Conservation (phyloP, 2,329 filamentous ascomycete genomes). For the Stemphylium vesicarium region DNA sequence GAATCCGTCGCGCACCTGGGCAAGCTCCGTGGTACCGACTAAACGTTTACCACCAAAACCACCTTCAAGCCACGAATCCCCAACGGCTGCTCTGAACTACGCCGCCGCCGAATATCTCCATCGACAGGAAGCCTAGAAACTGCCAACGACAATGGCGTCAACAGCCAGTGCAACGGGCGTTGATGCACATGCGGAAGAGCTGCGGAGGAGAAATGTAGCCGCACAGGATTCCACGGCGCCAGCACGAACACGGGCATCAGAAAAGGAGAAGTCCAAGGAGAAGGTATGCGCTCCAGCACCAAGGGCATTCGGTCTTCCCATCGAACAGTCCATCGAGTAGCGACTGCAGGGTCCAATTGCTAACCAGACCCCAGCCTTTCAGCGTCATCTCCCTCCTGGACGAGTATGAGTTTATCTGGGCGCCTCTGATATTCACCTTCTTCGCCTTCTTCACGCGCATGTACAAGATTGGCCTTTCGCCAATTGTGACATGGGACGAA, state of each 20-base stretch:
- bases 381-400: slow-evolving; percentile 68
- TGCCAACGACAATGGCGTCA: slow-evolving; percentile 34
- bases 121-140: neutral
- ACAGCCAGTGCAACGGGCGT: slow-evolving; percentile 48
- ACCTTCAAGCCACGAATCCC: slow-evolving; percentile 23
- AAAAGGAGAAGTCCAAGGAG: slow-evolving; percentile 56
- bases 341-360: slow-evolving; percentile 9
- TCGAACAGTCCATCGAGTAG: neutral
- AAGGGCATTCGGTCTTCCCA: slow-evolving; percentile 8
- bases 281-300: slow-evolving; percentile 46
- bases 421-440: slow-evolving; percentile 68
- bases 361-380: slow-evolving; percentile 48
- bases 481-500: slow-evolving; percentile 79
- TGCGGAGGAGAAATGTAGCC: slow-evolving; percentile 55
- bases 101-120: neutral
- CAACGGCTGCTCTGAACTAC: slow-evolving; percentile 7
- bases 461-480: slow-evolving; percentile 71
- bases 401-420: slow-evolving; percentile 67
- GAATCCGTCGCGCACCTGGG: neutral
- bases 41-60: slow-evolving; percentile 20
- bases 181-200: slow-evolving; percentile 51
- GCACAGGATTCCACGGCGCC: slow-evolving; percentile 28
- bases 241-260: slow-evolving; percentile 40
- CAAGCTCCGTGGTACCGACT: slow-evolving; percentile 20
- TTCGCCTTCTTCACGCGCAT: slow-evolving; percentile 70